Evolutionary conservation across 768 basidiomycete species (phyloP).

Genomic region (Tricholoma bakamatsutake): DNA sequence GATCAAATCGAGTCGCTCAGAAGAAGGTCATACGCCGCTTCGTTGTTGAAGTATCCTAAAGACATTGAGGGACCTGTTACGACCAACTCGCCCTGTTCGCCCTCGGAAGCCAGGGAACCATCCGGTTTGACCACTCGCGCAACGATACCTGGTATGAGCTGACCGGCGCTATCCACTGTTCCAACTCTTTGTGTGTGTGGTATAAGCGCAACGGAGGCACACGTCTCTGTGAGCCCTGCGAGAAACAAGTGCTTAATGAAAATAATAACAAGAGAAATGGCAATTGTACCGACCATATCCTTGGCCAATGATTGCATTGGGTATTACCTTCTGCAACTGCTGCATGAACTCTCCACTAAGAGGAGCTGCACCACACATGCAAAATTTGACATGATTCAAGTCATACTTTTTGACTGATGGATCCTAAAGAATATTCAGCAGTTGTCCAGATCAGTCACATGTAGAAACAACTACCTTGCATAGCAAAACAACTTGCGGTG

Average conservation of each 20-base stretch:
- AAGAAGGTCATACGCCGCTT: conserved; percentile 44
- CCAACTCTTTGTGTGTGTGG: conserved; percentile 37
- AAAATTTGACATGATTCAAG: conserved; percentile 45
- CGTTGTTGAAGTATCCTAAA: conserved; percentile 52
- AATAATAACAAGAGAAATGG: not conserved
- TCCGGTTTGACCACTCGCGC: conserved; percentile 55
- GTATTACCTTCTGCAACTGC: conserved; percentile 39
- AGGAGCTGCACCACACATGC: conserved; percentile 60
- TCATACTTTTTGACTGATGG: conserved; percentile 45
- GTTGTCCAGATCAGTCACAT: conserved; percentile 1
- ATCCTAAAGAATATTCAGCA: conserved; percentile 30
- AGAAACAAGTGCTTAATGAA: not conserved
- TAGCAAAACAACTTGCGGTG: conserved; percentile 60
- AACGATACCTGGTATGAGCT: conserved; percentile 49
- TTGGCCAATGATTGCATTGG: conserved; percentile 59
- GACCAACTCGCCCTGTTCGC: conserved; percentile 58
- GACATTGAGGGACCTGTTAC: conserved; percentile 58
- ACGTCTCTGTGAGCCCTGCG: conserved; percentile 61
- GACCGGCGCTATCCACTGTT: conserved; percentile 52
- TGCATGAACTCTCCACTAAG: conserved; percentile 50
- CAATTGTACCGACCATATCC: conserved; percentile 42
- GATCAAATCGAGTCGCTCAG: not conserved
- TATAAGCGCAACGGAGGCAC: conserved; percentile 44
- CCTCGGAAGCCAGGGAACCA: conserved; percentile 47
- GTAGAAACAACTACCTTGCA: conserved; percentile 45